Evolutionary conservation across 345 rosid genomes (phyloP), one percentile per base, ranked within the genome.

Genomic region (Arabidopsis thaliana): DNA sequence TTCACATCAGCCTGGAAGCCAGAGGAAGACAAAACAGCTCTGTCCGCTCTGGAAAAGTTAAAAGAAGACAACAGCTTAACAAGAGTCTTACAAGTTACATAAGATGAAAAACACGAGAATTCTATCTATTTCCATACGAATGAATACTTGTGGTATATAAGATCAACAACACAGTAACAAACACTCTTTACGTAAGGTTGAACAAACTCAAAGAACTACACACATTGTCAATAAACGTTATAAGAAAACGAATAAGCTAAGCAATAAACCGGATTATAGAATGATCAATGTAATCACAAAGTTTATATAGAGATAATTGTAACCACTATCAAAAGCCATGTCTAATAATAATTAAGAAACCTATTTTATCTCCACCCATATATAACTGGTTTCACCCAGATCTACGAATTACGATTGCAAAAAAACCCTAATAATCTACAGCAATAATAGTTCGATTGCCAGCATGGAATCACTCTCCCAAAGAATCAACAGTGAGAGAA

Each of bases 1-100:
- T 86, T 92, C 52, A 90, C 94, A 83, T 95, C 99, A 62, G 97
- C 99, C 76, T 95, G 97, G 79, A 95, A 95, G 3, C 99, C 99
- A 25, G 97, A 95, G 40, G 99, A 92, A 65, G 97, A 92, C 89
- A 95, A 78, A 11, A 95, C 84, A 75, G 87, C 79, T 66, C 87
- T 90, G 65, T 92, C 93, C 1, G 97, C 97, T 81, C 97, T 92
- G 91, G 22, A 65, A 40, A 8, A 61, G 9, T 48, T 48, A 42
- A 36, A 46, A 55, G 10, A 65, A 58, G 24, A 48, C 38, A 53
- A 44, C 65, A 51, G 5, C 5, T 48, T 44, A 25, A 58, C 44
- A 33, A 71, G n/a, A 24, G 13, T 36, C 32, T 65, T 34, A 33
- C 59, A 55, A 22, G 37, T n/a, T 33, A 32, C 13, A 51, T 14